phyloP scores from a whole-genome alignment of 768 basidiomycete genomes.

The Panus rudis region DNA sequence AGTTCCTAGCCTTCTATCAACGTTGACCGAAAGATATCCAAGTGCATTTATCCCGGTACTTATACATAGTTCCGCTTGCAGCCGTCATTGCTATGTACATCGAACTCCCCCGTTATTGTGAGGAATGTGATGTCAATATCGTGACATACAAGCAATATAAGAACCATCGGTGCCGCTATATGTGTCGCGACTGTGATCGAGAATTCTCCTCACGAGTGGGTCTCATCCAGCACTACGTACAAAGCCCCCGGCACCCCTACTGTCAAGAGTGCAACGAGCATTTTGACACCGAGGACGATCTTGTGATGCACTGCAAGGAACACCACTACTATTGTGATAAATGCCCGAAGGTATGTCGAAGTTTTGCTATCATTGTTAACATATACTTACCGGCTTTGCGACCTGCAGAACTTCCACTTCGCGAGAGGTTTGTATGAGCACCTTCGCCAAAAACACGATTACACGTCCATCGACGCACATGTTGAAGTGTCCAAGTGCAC shows the following conservation, averaged over 20 bases:
- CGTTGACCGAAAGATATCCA: too few relatives aligned
- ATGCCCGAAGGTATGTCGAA: constrained; percentile 7
- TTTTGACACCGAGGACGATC: constrained; percentile 5
- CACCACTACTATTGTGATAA: constrained; percentile 7
- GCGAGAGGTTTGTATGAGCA: constrained; percentile 7
- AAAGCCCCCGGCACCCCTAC: constrained; percentile 16
- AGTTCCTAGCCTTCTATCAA: too few relatives aligned
- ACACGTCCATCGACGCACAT: too few relatives aligned
- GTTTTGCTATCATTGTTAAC: neutral
- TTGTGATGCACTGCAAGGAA: constrained; percentile 10
- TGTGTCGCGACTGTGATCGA: constrained; percentile 11
- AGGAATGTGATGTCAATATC: too few relatives aligned
- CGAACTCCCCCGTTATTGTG: too few relatives aligned
- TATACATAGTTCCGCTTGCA: too few relatives aligned
- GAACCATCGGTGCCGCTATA: constrained; percentile 10
- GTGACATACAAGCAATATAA: too few relatives aligned
- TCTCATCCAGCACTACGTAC: constrained; percentile 14
- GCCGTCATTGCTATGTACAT: too few relatives aligned
- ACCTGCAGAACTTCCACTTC: constrained; percentile 2
- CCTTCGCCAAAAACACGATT: constrained; percentile 6
- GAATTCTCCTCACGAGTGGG: constrained; percentile 12
- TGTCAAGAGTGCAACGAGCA: constrained; percentile 8
- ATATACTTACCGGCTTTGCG: neutral
- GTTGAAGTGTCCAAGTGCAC: too few relatives aligned
- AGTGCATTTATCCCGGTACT: too few relatives aligned